These are phyloP conservation scores for Ceratocystis lukuohia DNA, from an alignment of 2,329 filamentous ascomycete species.

Conservation along the genomic window DNA sequence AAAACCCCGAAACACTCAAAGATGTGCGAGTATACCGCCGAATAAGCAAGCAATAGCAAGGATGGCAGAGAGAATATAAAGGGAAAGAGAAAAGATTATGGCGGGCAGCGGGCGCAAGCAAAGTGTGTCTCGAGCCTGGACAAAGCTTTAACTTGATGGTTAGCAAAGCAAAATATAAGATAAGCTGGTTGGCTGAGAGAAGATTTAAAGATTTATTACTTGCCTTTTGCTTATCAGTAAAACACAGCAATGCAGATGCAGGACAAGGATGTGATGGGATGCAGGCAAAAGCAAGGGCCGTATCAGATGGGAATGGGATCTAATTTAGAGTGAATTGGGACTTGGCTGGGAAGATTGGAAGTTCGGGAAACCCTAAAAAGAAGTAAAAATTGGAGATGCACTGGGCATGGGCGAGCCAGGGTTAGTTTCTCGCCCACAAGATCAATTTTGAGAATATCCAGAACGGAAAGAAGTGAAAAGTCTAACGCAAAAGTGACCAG, in stretches of 20 bases:
- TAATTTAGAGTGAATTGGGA: too few relatives aligned
- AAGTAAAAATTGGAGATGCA: too few relatives aligned
- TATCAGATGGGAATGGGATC: neutral
- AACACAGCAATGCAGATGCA: neutral
- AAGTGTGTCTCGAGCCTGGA: neutral
- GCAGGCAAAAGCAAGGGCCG: neutral
- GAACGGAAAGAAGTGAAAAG: too few relatives aligned
- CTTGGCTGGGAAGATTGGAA: too few relatives aligned
- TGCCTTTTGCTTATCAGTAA: slow-evolving; percentile 15
- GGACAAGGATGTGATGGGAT: neutral
- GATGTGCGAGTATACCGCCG: neutral
- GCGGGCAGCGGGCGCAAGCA: slow-evolving; percentile 11
- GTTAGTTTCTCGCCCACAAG: too few relatives aligned
- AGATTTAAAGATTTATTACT: neutral
- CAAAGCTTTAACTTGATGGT: slow-evolving; percentile 11
- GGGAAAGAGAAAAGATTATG: neutral
- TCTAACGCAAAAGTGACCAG: too few relatives aligned
- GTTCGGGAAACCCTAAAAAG: too few relatives aligned
- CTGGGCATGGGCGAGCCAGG: too few relatives aligned
- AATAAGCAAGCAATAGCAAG: neutral
- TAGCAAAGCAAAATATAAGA: slow-evolving; percentile 14
- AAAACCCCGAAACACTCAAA: neutral
- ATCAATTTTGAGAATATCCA: too few relatives aligned
- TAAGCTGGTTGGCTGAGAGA: slow-evolving; percentile 10
- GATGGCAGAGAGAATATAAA: neutral